These are phyloP conservation scores for Fusarium cicatricum DNA, from an alignment of 2,329 filamentous ascomycete species.

Conservation along the genomic window DNA sequence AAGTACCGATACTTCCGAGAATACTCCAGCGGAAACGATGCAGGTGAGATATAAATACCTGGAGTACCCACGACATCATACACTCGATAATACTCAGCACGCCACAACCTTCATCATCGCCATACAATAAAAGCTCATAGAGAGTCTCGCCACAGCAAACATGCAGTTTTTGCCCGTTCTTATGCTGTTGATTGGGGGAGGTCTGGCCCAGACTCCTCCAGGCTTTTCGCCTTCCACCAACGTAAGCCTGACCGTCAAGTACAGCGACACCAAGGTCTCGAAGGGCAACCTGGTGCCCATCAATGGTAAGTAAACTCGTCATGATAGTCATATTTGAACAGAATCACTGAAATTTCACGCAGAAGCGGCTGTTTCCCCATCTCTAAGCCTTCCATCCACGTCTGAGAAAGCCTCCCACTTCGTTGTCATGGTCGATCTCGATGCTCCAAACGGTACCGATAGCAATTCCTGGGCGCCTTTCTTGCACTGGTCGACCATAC, in stretches of 20 bases:
- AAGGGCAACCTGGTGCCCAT: background rate
- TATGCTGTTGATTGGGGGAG: background rate
- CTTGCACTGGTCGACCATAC: constrained; percentile 2
- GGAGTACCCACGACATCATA: too few species aligned
- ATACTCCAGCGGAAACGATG: too few species aligned
- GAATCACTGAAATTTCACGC: background rate
- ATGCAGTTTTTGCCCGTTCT: background rate
- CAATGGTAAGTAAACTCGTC: background rate
- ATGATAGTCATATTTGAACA: background rate
- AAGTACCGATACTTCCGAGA: too few species aligned
- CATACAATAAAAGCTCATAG: too few species aligned
- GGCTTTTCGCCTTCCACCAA: constrained; percentile 4
- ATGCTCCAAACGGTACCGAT: constrained; percentile 7
- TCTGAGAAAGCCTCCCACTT: constrained; percentile 10
- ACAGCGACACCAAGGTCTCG: background rate
- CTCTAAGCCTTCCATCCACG: background rate
- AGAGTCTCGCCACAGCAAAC: too few species aligned
- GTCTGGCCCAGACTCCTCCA: background rate
- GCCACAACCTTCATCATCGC: too few species aligned
- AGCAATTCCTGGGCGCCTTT: constrained; percentile 1
- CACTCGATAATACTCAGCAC: too few species aligned
- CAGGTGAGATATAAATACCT: too few species aligned
- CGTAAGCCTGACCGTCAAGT: background rate
- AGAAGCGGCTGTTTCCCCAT: background rate
- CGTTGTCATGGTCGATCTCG: constrained; percentile 8